These are phyloP conservation scores for Cylindrotheca fusiformis DNA, from an alignment of 108 stramenopile species.

Conservation along the genomic window DNA sequence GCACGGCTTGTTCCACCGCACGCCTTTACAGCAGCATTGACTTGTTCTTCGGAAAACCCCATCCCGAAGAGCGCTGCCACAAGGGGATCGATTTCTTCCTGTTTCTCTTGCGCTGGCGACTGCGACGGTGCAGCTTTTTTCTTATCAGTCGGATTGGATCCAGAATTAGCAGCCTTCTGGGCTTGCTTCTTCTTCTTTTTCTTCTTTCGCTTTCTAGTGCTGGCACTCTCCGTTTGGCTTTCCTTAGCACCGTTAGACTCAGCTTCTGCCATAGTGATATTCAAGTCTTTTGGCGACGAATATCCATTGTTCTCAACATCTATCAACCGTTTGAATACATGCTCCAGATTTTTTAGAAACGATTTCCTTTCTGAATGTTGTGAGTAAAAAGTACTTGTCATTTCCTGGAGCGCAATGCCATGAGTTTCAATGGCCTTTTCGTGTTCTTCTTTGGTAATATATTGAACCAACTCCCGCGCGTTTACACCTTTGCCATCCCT, in stretches of 20 bases:
- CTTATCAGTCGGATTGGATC: not conserved
- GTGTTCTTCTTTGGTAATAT: constrained; percentile 32
- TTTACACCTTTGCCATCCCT: constrained; percentile 49
- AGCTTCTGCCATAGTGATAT: not conserved
- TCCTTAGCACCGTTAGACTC: not conserved
- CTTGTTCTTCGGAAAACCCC: constrained; percentile 75
- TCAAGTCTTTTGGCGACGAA: constrained; percentile 18
- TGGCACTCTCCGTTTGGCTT: not conserved
- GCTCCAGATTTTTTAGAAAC: constrained; percentile 40
- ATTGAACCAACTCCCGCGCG: constrained; percentile 53
- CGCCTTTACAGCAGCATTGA: constrained; percentile 59
- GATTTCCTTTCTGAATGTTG: constrained; percentile 31
- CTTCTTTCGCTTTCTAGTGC: constrained; percentile 23
- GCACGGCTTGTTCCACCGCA: constrained; percentile 75
- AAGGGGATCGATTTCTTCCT: constrained; percentile 56
- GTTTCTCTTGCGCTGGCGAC: constrained; percentile 2
- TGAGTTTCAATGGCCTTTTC: constrained; percentile 52
- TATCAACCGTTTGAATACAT: constrained; percentile 33
- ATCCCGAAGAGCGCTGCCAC: constrained; percentile 70
- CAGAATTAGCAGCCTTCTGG: not conserved
- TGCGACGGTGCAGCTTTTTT: not conserved
- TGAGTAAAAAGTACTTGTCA: constrained; percentile 36
- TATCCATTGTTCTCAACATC: constrained; percentile 65
- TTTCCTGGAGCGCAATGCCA: constrained; percentile 56
- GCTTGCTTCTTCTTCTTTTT: constrained; percentile 36